phyloP scores from a whole-genome alignment of 495 filamentous ascomycete species.

The Penicillium cinerascens region DNA sequence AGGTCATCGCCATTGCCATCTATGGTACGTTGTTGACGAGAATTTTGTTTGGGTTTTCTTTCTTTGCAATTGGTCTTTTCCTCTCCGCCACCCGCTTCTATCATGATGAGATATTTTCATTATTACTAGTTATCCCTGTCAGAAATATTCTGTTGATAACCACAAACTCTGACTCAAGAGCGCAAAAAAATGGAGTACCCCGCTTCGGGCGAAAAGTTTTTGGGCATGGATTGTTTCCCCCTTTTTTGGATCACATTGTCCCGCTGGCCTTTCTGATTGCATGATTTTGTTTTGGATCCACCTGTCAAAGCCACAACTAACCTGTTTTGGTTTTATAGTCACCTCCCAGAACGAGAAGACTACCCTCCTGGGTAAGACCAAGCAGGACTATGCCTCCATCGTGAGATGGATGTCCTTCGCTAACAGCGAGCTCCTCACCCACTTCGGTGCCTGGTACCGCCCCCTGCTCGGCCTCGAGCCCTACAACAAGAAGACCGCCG shows the following conservation, averaged over 20 bases:
- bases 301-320: slow-evolving; percentile 22
- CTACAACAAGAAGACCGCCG: slow-evolving; percentile 98
- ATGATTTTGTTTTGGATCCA: slow-evolving; percentile 13
- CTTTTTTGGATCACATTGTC: slow-evolving; percentile 14
- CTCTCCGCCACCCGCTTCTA: slow-evolving; percentile 5
- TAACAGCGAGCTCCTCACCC: slow-evolving; percentile 77
- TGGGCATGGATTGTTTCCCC: slow-evolving; percentile 8
- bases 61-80: neutral
- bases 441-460: slow-evolving; percentile 79
- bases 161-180: slow-evolving; percentile 56
- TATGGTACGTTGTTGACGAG: slow-evolving; percentile 69
- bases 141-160: slow-evolving; percentile 84
- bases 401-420: slow-evolving; percentile 93
- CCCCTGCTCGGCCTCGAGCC: slow-evolving; percentile 76
- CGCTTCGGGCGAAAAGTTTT: slow-evolving; percentile 28
- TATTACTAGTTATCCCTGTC: slow-evolving; percentile 96
- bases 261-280: slow-evolving; percentile 18
- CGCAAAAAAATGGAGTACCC: slow-evolving; percentile 31
- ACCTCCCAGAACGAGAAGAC: slow-evolving; percentile 99
- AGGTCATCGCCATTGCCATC: slow-evolving; percentile 93
- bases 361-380: slow-evolving; percentile 96
- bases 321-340: slow-evolving; percentile 54
- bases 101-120: slow-evolving; percentile 75
- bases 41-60: slow-evolving; percentile 8
- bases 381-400: slow-evolving; percentile 99